A percentile compares a stretch with the other conserved stretches of the same genome.
Evolutionary conservation across 2,329 filamentous ascomycete genomes (phyloP).

Genomic region (Sporothrix euskadiensis): DNA sequence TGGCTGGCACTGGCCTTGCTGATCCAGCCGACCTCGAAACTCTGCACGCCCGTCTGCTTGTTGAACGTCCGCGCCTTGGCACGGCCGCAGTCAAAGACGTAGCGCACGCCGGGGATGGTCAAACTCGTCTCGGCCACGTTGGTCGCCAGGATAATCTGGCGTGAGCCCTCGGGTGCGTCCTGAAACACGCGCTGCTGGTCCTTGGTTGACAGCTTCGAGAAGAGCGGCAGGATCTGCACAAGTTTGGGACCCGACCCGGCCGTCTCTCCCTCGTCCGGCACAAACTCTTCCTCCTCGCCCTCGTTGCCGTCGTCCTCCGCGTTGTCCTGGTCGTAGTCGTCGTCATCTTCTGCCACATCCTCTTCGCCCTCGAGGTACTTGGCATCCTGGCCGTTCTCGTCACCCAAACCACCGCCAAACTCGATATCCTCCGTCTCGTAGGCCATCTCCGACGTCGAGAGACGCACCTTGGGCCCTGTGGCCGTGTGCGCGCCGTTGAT

Average conservation of each 20-base stretch:
- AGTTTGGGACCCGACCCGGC: conserved; percentile 63
- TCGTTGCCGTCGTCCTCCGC: conserved; percentile 61
- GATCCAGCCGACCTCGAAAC: conserved; percentile 93
- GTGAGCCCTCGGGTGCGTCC: conserved; percentile 74
- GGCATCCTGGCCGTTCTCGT: conserved; percentile 43
- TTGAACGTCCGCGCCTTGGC: conserved; percentile 92
- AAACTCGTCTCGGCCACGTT: conserved; percentile 97
- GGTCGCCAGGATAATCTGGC: conserved; percentile 86
- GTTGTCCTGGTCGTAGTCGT: conserved; percentile 57
- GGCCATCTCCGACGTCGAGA: conserved; percentile 74
- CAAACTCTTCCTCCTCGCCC: conserved; percentile 63
- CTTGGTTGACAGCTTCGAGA: conserved; percentile 85
- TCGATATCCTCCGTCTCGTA: conserved; percentile 87
- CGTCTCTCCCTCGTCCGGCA: conserved; percentile 65
- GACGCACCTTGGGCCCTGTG: conserved; percentile 66
- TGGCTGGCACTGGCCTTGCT: conserved; percentile 96
- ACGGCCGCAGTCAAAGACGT: conserved; percentile 92
- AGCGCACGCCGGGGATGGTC: conserved; percentile 91
- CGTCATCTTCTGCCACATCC: conserved; percentile 45
- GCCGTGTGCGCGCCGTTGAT: conserved; percentile 60
- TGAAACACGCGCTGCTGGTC: conserved; percentile 93
- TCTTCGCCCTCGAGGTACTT: conserved; percentile 22
- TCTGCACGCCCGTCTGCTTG: conserved; percentile 85
- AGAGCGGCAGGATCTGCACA: conserved; percentile 89
- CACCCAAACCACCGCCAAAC: conserved; percentile 58